Base-by-base conservation (phyloP, 179 eudicot species). In the Heliamphora pulchella region DNA sequence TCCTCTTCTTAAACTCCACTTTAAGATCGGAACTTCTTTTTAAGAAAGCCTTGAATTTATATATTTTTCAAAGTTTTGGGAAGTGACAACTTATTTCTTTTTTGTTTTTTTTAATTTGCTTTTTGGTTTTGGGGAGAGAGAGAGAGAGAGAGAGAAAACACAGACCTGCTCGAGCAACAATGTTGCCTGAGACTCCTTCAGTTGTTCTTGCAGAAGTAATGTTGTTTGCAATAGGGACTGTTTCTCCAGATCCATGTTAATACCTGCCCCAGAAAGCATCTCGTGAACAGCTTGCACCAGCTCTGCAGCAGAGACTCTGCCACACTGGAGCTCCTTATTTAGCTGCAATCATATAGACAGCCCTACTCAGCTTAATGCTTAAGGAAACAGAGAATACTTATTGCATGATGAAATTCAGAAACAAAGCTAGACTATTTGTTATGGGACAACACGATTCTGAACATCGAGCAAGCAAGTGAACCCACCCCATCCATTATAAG, bases 211-310 rank as follows among this genome's bases (percentile, higher is more conserved):
- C 82, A 96, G 85, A 69, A 94, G 87, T 80, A 96, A 83, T 74
- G 92, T 89, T 65, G 92, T 91, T 66, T 88, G 92, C 71, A 96
- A 81, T 55, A 96, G 82, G 20, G 94, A 86, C 82, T 88, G 97
- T 82, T 90, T 90, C 88, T 94, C 99, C 67, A 86, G 86, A 81
- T 94, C 97, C 86, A 96, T 82, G 86, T 77, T 89, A 76, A 96
- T 82, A 65, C 98, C 98, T 58, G 99, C 99, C 44, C 96, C 90
- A 64, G 98, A 92, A 76, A 96, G 96, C 98, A 96, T 93, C 88
- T 96, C 99, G 81, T 91, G 97, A 83, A 96, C 98, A 70, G 99
- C 99, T 82, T 96, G 94, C 78, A 96, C 97, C 77, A 96, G 81
- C 82, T 96, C 99, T 78, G 85, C 88, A 83, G 98, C 92, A 61